phyloP scores from a whole-genome alignment of 139 green algal species.

The Chlamydomonas sp. region DNA sequence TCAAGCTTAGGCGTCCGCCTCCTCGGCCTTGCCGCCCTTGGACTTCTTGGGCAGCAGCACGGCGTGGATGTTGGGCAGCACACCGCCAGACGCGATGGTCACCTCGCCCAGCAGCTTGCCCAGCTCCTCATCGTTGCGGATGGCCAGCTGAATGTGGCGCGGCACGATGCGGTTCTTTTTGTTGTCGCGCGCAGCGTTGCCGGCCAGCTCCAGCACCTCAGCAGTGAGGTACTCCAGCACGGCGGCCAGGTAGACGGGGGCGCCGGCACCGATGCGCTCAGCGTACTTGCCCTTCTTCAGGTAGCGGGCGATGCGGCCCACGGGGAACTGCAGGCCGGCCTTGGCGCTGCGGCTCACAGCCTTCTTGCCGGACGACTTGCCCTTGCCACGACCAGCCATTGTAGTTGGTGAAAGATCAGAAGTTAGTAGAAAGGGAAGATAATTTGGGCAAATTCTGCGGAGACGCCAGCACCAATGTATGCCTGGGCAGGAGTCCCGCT shows the following conservation, averaged over 20 bases:
- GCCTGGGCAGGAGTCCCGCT: too few relatives aligned
- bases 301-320: conserved; percentile 85
- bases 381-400: too few relatives aligned
- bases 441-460: too few relatives aligned
- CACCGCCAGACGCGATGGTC: conserved; percentile 85
- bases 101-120: conserved; percentile 89
- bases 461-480: too few relatives aligned
- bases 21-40: conserved; percentile 57
- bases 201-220: conserved; percentile 87
- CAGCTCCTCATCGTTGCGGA: conserved; percentile 96
- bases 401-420: too few relatives aligned
- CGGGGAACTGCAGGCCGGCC: conserved; percentile 92
- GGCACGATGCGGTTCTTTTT: conserved; percentile 93
- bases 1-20: background rate
- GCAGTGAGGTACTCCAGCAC: conserved; percentile 70
- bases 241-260: conserved; percentile 67
- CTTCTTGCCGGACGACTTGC: conserved; percentile 24
- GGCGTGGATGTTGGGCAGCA: conserved; percentile 91
- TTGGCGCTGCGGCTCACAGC: conserved; percentile 84
- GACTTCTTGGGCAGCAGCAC: conserved; percentile 86
- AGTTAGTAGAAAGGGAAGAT: too few relatives aligned
- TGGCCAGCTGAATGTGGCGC: conserved; percentile 92
- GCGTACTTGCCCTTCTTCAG: conserved; percentile 82
- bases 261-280: conserved; percentile 64
- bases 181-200: conserved; percentile 93